Evolutionary conservation across 208 protist genomes (phyloP).

Genomic region (Leishmania arabica): DNA sequence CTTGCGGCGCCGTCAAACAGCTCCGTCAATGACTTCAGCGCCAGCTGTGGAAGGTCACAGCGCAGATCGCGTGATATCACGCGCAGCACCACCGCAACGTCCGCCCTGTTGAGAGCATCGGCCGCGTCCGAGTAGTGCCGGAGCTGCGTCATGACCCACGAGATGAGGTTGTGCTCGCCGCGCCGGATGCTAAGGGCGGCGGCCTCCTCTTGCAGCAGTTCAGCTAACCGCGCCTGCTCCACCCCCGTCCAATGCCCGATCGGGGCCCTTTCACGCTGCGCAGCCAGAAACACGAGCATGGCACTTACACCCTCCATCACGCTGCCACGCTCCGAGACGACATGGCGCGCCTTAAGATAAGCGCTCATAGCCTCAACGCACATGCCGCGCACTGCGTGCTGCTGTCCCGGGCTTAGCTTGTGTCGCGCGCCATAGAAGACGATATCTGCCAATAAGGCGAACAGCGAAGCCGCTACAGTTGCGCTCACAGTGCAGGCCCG

Average conservation of each 20-base stretch:
- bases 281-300: slow-evolving; percentile 21
- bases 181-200: slow-evolving; percentile 13
- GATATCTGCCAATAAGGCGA: slow-evolving; percentile 59
- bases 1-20: slow-evolving; percentile 13
- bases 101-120: neutral
- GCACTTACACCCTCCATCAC: slow-evolving; percentile 32
- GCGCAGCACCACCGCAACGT: slow-evolving; percentile 14
- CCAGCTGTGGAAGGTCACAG: slow-evolving; percentile 7
- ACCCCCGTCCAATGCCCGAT: slow-evolving; percentile 18
- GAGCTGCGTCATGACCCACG: slow-evolving; percentile 30
- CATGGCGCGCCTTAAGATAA: slow-evolving; percentile 19
- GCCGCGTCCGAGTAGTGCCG: slow-evolving; percentile 17
- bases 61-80: slow-evolving; percentile 17
- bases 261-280: slow-evolving; percentile 3
- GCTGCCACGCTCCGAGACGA: slow-evolving; percentile 33
- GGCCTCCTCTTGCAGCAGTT: slow-evolving; percentile 13
- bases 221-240: slow-evolving; percentile 8
- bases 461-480: slow-evolving; percentile 52
- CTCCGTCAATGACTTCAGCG: slow-evolving; percentile 11
- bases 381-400: slow-evolving; percentile 18
- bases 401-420: slow-evolving; percentile 1
- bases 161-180: slow-evolving; percentile 34
- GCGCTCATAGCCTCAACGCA: slow-evolving; percentile 21
- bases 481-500: slow-evolving; percentile 43
- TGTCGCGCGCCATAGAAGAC: slow-evolving; percentile 47